phyloP scores from a whole-genome alignment of 352 stramenopile genomes.

The Plasmopara viticola region DNA sequence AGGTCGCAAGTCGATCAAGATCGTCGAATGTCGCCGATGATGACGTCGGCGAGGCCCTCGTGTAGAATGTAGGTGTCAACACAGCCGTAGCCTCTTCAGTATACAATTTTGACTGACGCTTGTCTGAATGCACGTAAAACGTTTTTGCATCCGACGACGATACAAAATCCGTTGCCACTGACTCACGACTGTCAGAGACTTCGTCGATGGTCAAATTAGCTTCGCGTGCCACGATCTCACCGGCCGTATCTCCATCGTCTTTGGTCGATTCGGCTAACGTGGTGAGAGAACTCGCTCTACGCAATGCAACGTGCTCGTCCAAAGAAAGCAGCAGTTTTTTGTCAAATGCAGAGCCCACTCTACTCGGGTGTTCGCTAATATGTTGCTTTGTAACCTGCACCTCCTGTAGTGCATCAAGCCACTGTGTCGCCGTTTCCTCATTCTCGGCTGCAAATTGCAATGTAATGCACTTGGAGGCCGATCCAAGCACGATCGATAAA shows the following conservation, averaged over 20 bases:
- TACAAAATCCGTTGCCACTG: constrained; percentile 7
- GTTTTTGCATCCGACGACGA: constrained; percentile 28
- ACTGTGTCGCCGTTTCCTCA: constrained; percentile 34
- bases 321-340: constrained; percentile 24
- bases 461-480: constrained; percentile 38
- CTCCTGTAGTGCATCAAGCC: constrained; percentile 50
- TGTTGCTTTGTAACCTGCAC: constrained; percentile 42
- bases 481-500: constrained; percentile 42
- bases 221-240: constrained; percentile 1
- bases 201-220: constrained; percentile 5
- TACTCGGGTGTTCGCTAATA: constrained; percentile 2
- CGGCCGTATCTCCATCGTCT: constrained; percentile 3
- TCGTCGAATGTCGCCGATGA: constrained; percentile 12
- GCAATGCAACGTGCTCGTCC: constrained; percentile 25
- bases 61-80: constrained; percentile 24
- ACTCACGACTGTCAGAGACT: constrained; percentile 2
- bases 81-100: constrained; percentile 18
- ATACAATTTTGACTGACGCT: constrained; percentile 17
- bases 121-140: constrained; percentile 24
- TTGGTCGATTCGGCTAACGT: constrained; percentile 5
- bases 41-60: constrained; percentile 16
- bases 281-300: constrained; percentile 4
- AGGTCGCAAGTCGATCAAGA: constrained; percentile 1
- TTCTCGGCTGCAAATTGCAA: constrained; percentile 39
- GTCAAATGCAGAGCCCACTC: constrained; percentile 14